Percentiles rank a stretch among this genome's conserved stretches.
Conservation (phyloP, 257 asterid species). For the Nicotiana attenuata region DNA sequence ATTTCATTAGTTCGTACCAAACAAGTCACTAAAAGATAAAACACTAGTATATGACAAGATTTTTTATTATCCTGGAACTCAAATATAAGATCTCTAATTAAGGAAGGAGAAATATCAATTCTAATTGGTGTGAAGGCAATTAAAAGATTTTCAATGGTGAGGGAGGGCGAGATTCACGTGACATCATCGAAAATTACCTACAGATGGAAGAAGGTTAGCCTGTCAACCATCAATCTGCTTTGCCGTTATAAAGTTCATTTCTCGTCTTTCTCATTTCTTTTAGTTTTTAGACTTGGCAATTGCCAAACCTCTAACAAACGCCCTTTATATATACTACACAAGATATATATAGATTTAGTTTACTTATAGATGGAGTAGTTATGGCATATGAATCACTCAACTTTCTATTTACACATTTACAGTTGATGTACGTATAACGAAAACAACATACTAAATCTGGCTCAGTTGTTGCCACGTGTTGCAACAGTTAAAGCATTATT, state of each 20-base stretch:
- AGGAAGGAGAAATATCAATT: neutral
- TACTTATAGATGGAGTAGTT: neutral
- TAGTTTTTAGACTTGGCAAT: neutral
- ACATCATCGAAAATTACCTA: too few relatives aligned
- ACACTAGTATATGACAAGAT: too few relatives aligned
- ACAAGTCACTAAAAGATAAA: too few relatives aligned
- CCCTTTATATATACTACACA: neutral
- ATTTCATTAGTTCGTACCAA: too few relatives aligned
- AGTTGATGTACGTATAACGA: neutral
- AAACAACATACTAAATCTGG: neutral
- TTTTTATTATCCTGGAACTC: too few relatives aligned
- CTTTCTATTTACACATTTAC: neutral
- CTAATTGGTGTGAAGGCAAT: neutral
- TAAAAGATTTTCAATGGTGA: neutral
- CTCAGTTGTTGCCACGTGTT: neutral
- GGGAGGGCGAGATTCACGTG: too few relatives aligned
- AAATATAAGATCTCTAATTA: too few relatives aligned
- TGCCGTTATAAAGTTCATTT: neutral
- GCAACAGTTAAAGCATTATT: neutral
- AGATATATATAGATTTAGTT: neutral
- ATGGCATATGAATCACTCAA: neutral
- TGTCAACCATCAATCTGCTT: neutral
- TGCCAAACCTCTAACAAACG: neutral
- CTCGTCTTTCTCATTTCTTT: neutral
- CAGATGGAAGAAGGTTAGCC: neutral